Percentiles rank a stretch among this genome's conserved stretches.
Evolutionary conservation across 345 rosid genomes (phyloP).

Genomic region (Toxicodendron radicans): DNA sequence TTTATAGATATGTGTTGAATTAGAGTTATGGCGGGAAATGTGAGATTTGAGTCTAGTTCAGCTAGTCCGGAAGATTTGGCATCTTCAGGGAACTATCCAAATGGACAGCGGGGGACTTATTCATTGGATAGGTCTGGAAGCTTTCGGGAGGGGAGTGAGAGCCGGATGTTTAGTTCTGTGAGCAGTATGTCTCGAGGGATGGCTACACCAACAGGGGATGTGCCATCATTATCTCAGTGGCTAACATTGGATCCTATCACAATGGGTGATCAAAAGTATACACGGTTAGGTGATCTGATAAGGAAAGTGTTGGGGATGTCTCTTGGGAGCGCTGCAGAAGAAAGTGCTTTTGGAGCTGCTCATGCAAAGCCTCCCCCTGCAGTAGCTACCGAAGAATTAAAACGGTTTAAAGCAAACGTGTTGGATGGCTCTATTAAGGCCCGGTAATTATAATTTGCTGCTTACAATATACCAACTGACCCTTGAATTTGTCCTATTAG

Average conservation of each 20-base stretch:
- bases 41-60: conserved; percentile 43
- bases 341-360: conserved; percentile 45
- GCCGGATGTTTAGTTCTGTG: conserved; percentile 37
- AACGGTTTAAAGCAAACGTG: conserved; percentile 40
- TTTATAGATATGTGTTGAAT: conserved; percentile 15
- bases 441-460: conserved; percentile 33
- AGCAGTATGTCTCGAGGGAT: conserved; percentile 34
- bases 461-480: conserved; percentile 1
- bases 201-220: conserved; percentile 29
- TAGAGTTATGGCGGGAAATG: conserved; percentile 45
- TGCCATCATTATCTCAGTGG: conserved; percentile 28
- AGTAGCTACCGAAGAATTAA: conserved; percentile 48
- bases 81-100: conserved; percentile 38
- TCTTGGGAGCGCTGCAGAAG: conserved; percentile 36
- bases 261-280: conserved; percentile 40
- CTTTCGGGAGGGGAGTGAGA: conserved; percentile 45
- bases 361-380: conserved; percentile 42
- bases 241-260: conserved; percentile 48
- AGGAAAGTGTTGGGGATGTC: conserved; percentile 47
- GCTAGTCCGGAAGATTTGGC: conserved; percentile 43
- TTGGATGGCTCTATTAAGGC: conserved; percentile 37
- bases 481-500: conserved; percentile 7
- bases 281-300: conserved; percentile 38
- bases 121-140: conserved; percentile 55
- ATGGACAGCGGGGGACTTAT: conserved; percentile 47